phyloP scores from a whole-genome alignment of 2,329 filamentous ascomycete species.

The Paecilomyces niveus region DNA sequence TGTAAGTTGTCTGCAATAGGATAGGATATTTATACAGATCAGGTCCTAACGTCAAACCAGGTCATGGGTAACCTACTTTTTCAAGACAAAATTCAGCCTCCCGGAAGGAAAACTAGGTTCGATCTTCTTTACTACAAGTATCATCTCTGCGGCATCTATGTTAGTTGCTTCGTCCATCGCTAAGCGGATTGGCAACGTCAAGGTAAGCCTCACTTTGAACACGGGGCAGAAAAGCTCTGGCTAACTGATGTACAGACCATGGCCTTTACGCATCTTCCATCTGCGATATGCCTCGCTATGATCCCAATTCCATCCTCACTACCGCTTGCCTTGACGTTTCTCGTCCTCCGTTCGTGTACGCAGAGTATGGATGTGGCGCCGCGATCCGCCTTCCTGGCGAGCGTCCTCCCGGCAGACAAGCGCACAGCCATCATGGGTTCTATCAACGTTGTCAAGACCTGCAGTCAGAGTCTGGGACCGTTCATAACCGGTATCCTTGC shows the following conservation, averaged over 20 bases:
- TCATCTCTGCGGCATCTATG: constrained; percentile 37
- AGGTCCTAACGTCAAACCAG: constrained; percentile 9
- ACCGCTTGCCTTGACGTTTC: constrained; percentile 50
- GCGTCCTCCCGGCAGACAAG: constrained; percentile 57
- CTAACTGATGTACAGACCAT: constrained; percentile 49
- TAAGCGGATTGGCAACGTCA: constrained; percentile 52
- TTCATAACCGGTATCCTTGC: constrained; percentile 59
- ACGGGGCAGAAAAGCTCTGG: background rate
- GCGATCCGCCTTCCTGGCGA: constrained; percentile 61
- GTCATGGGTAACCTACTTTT: constrained; percentile 50
- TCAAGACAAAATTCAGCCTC: constrained; percentile 48
- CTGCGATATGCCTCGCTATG: constrained; percentile 56
- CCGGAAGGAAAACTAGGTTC: constrained; percentile 47
- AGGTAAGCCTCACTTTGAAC: constrained; percentile 19
- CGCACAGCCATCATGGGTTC: constrained; percentile 66
- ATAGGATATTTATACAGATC: background rate
- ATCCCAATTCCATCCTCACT: constrained; percentile 53
- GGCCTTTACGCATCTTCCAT: constrained; percentile 68
- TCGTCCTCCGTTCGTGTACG: constrained; percentile 55
- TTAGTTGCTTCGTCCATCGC: constrained; percentile 56
- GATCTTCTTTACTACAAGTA: constrained; percentile 44
- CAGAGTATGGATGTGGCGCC: constrained; percentile 67
- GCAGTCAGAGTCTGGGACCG: constrained; percentile 55
- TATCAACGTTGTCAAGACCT: constrained; percentile 63
- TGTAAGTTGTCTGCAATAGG: constrained; percentile 40